A percentile compares a stretch with the other conserved stretches of the same genome.
Evolutionary conservation across 345 rosid species (phyloP).

Genomic region (Turritis glabra): DNA sequence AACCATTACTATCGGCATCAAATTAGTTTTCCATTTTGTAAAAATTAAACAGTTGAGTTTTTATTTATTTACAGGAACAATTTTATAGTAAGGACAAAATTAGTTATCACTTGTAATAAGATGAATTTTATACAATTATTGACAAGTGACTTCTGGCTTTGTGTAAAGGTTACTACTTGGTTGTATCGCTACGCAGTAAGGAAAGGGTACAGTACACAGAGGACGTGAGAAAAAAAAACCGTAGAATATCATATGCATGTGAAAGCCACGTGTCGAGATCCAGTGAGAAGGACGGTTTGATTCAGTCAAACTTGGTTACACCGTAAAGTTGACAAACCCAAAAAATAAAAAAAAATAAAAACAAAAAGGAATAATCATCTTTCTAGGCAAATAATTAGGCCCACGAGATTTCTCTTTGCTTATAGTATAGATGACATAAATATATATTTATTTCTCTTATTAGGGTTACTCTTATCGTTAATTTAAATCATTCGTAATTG

Average conservation of each 20-base stretch:
- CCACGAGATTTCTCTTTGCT: slow-evolving; percentile 16
- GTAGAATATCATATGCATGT: slow-evolving; percentile 35
- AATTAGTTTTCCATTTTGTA: not conserved
- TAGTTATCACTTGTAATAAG: too few species aligned
- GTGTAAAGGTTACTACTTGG: not conserved
- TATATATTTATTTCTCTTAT: not conserved
- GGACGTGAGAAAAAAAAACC: not conserved
- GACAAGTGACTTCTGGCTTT: not conserved
- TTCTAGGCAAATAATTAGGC: slow-evolving; percentile 1
- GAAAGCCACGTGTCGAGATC: slow-evolving; percentile 40
- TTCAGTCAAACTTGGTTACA: not conserved
- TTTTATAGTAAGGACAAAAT: too few species aligned
- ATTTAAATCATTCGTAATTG: not conserved
- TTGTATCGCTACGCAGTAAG: not conserved
- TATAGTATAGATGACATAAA: not conserved
- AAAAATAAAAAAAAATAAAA: too few species aligned
- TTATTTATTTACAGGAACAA: too few species aligned
- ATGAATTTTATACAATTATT: not conserved
- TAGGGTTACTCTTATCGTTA: not conserved
- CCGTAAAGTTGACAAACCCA: slow-evolving; percentile 5
- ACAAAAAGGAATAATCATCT: slow-evolving; percentile 1
- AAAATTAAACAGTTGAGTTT: too few species aligned
- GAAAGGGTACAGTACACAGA: not conserved
- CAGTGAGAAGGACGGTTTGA: not conserved
- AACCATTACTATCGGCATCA: not conserved